Base-by-base conservation (phyloP, 2,329 filamentous ascomycete genomes). In the Ilyonectria robusta region DNA sequence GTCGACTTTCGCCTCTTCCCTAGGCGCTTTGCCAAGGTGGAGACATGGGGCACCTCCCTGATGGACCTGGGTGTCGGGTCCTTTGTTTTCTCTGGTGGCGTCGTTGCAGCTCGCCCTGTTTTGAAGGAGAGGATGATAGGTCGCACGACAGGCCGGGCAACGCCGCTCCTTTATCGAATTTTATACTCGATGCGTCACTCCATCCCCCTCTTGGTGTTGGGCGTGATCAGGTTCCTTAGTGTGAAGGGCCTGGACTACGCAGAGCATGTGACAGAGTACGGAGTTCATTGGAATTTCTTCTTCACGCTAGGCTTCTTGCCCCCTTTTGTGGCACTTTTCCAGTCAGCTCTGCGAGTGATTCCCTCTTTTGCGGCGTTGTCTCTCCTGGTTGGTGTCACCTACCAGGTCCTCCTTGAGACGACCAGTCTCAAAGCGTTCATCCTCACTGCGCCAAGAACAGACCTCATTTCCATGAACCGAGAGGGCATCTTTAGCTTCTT, bases 261-360 rank as follows among this genome's bases (percentile, higher is more conserved):
- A 3, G 96, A 99, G 80, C 96, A 99, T 83, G 94, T 98, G 65
- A 94, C 94, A 15, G 96, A 99, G 79, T 99, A 99, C 78, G 96
- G 96, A 48, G 94, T 99, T 10, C 96, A 99, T 81, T 99, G 96
- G 96, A 99, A 99, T 81, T 99, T 99, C 81, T 99, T 99, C 86
- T 98, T 98, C 82, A 99, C 96, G 0, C 86, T 99, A 10, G 95
- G 91, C 6, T 88, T 98, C 54, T 83, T 99, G 26, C 94, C 95
- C 1, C 95, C 95, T 1, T 97, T 97, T 75, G 91, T 97, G 59
- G 94, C 95, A 31, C 79, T 96, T 0, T 93, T 95, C 67, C 93
- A 97, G 78, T 88, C 92, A 1, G 83, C 91, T 0, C 88, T 95
- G 65, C 84, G 86, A 17, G 77, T 92, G 62, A 81, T 97, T 4